A percentile compares a stretch with the other conserved stretches of the same genome.
Evolutionary conservation across 2,329 filamentous ascomycete genomes (phyloP).

Genomic region (Nemania diffusa): DNA sequence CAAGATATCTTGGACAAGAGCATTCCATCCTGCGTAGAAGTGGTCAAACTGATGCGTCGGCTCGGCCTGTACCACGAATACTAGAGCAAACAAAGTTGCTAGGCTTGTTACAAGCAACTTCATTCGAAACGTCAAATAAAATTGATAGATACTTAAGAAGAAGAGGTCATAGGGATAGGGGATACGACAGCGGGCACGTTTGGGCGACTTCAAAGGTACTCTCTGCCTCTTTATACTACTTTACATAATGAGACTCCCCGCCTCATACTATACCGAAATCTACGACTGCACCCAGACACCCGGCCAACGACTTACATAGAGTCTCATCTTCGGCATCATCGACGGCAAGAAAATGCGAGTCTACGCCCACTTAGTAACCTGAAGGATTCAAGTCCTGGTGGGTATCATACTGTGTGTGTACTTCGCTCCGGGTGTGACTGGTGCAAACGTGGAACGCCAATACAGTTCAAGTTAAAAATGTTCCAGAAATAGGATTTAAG

Average conservation of each 20-base stretch:
- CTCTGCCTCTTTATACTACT: slow-evolving; percentile 14
- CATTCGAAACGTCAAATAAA: slow-evolving; percentile 15
- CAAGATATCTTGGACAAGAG: slow-evolving; percentile 29
- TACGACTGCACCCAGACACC: neutral
- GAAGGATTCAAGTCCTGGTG: slow-evolving; percentile 26
- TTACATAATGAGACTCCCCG: neutral
- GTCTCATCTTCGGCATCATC: neutral
- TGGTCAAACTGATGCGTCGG: slow-evolving; percentile 37
- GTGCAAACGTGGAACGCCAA: neutral
- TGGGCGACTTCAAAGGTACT: neutral
- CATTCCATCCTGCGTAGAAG: slow-evolving; percentile 36
- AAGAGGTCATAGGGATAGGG: neutral
- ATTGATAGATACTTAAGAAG: neutral
- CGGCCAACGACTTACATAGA: neutral
- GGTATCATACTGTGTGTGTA: neutral
- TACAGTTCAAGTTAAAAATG: slow-evolving; percentile 11
- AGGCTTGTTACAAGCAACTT: slow-evolving; percentile 30
- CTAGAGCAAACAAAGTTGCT: slow-evolving; percentile 20
- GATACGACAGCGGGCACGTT: neutral
- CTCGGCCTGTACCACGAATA: slow-evolving; percentile 13
- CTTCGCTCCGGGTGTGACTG: neutral
- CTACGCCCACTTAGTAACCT: neutral
- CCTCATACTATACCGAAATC: neutral
- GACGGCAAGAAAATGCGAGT: neutral
- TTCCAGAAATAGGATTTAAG: slow-evolving; percentile 16